Evolutionary conservation across 768 basidiomycete genomes (phyloP), one percentile per base, ranked within the genome.

Genomic region (Suillus luteus): DNA sequence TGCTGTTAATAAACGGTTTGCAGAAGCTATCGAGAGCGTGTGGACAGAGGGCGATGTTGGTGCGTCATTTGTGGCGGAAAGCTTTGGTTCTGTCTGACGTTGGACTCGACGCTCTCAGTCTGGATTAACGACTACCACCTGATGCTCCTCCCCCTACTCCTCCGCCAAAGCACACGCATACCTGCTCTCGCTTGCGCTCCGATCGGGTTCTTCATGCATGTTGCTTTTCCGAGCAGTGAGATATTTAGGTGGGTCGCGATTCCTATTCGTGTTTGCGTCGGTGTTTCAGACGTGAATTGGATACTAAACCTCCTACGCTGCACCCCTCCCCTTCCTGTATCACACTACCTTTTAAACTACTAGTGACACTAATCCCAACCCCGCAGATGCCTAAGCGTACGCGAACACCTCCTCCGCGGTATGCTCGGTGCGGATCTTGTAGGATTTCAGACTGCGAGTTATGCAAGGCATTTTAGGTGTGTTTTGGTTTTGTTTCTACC

Each of bases 71-170:
- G 40, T 27, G 55, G 17, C 15, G 31, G 54, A 5, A 27, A 40
- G 31, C 58, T 48, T 49, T 44, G 61, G 33, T 52, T 35, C 6
- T 24, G 27, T 0, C 66, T 70, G 55, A 72, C 2, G 10, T 24
- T 12, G 37, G 37, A 11, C 37, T 37, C 37, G 10, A 14, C 2
- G 44, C n/a, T 2, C 11, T 22, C 11, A 49, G 83, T 92, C 69
- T 92, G 89, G 89, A 83, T 93, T 3, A 95, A 99, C 76, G 96
- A 99, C 79, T 99, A 98, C 76, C 96, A 99, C 72, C 88, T 99
- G 55, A 90, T 97, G 82, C 88, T 99, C 57, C 86, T 97, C 10
- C 96, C 96, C 1, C 82, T 85, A 49, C 87, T 98, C 77, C 84
- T 99, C 35, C 89, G 96, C 58, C 82, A 87, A 33, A 66, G 82